Conservation (phyloP, 768 basidiomycete species). For the Crucibulum laeve region DNA sequence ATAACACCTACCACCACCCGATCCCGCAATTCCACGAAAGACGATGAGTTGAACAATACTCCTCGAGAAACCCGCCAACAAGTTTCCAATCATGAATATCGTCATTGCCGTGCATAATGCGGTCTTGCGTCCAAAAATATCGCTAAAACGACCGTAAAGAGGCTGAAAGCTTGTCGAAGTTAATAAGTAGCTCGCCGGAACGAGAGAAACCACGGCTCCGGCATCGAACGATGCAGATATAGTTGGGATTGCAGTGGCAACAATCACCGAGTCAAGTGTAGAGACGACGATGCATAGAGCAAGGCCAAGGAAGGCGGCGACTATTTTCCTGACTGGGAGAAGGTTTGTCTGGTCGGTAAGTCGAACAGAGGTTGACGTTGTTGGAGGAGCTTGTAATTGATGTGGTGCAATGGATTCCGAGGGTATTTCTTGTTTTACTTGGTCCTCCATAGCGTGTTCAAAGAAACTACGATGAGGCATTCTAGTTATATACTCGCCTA, state of each 20-base stretch:
- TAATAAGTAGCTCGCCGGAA: conserved; percentile 67
- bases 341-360: conserved; percentile 77
- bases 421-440: no score
- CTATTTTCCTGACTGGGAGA: conserved; percentile 58
- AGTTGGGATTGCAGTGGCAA: conserved; percentile 71
- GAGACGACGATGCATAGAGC: conserved; percentile 59
- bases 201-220: conserved; percentile 62
- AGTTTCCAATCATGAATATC: conserved; percentile 63
- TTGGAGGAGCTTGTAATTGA: no score
- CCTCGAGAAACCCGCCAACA: conserved; percentile 63
- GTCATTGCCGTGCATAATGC: conserved; percentile 52
- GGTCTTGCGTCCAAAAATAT: conserved; percentile 65
- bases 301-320: conserved; percentile 59
- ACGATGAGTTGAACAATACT: conserved; percentile 66
- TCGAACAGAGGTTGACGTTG: no score
- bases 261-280: conserved; percentile 66
- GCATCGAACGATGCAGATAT: conserved; percentile 64
- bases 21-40: conserved; percentile 63
- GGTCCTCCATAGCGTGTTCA: no score
- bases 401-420: no score
- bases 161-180: conserved; percentile 65
- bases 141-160: conserved; percentile 57
- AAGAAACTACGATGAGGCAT: no score
- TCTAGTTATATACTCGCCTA: no score
- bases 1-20: conserved; percentile 48